These are phyloP conservation scores for Fusarium floridanum DNA, from an alignment of 2,329 filamentous ascomycete genomes.

Conservation along the genomic window DNA sequence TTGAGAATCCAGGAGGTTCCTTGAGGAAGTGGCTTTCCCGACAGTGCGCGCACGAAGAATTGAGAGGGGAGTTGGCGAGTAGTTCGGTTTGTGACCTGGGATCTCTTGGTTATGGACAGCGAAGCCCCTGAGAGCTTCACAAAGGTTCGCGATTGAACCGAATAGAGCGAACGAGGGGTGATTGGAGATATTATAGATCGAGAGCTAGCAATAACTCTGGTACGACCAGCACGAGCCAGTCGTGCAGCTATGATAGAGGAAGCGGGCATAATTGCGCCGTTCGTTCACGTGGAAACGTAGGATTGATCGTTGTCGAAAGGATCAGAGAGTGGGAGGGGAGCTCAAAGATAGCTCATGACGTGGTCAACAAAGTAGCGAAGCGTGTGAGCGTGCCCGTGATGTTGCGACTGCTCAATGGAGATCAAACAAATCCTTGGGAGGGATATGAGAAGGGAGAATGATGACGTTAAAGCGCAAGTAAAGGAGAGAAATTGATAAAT, in stretches of 20 bases:
- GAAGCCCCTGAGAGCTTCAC: conserved; percentile 37
- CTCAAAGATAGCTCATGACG: conserved; percentile 27
- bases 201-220: conserved; percentile 24
- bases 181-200: conserved; percentile 27
- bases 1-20: conserved; percentile 62
- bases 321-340: conserved; percentile 1
- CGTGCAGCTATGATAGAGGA: conserved; percentile 43
- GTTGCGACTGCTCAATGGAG: conserved; percentile 18
- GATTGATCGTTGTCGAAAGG: conserved; percentile 16
- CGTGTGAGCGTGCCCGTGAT: conserved; percentile 3
- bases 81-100: conserved; percentile 11
- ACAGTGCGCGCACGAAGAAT: conserved; percentile 57
- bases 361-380: conserved; percentile 7
- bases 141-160: conserved; percentile 36
- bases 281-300: neutral
- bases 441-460: neutral
- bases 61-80: conserved; percentile 36
- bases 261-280: conserved; percentile 35
- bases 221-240: conserved; percentile 39
- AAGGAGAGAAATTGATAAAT: conserved; percentile 1
- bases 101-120: conserved; percentile 22
- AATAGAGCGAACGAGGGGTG: conserved; percentile 22
- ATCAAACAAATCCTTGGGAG: neutral
- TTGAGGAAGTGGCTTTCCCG: conserved; percentile 66
- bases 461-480: neutral